Conservation (phyloP, 306 rosid species). For the Cicer arietinum region DNA sequence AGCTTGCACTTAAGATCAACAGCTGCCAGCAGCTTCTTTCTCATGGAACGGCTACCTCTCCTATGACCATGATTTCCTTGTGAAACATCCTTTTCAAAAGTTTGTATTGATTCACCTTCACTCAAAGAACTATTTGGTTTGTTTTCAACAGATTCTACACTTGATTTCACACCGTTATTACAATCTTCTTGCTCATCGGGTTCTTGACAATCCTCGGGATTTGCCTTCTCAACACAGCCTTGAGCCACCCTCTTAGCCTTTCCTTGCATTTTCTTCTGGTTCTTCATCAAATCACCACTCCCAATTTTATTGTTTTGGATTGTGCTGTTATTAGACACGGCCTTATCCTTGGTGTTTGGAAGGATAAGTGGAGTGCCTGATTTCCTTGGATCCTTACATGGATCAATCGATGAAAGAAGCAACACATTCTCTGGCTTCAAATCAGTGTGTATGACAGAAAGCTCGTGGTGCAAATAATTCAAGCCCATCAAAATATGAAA, state of each 20-base stretch:
- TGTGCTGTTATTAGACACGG: slow-evolving; percentile 50
- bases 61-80: slow-evolving; percentile 48
- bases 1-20: slow-evolving; percentile 81
- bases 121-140: slow-evolving; percentile 19
- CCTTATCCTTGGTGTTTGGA: slow-evolving; percentile 55
- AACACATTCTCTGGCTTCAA: slow-evolving; percentile 88
- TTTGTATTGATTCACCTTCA: slow-evolving; percentile 26
- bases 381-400: slow-evolving; percentile 76
- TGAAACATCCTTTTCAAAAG: slow-evolving; percentile 22
- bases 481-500: slow-evolving; percentile 78
- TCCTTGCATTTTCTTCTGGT: slow-evolving; percentile 76
- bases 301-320: slow-evolving; percentile 54
- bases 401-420: slow-evolving; percentile 73
- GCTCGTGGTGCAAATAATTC: slow-evolving; percentile 88
- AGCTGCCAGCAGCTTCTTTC: slow-evolving; percentile 67
- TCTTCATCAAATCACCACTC: slow-evolving; percentile 66
- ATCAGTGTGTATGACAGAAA: slow-evolving; percentile 85
- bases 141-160: slow-evolving; percentile 28
- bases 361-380: slow-evolving; percentile 69
- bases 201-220: slow-evolving; percentile 47
- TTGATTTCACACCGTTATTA: slow-evolving; percentile 50
- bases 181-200: slow-evolving; percentile 47
- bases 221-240: slow-evolving; percentile 62
- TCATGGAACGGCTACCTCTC: slow-evolving; percentile 53
- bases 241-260: slow-evolving; percentile 77